A percentile compares a stretch with the other conserved stretches of the same genome.
phyloP scores from a whole-genome alignment of 495 filamentous ascomycete species.

The Tetracladium setigerum region DNA sequence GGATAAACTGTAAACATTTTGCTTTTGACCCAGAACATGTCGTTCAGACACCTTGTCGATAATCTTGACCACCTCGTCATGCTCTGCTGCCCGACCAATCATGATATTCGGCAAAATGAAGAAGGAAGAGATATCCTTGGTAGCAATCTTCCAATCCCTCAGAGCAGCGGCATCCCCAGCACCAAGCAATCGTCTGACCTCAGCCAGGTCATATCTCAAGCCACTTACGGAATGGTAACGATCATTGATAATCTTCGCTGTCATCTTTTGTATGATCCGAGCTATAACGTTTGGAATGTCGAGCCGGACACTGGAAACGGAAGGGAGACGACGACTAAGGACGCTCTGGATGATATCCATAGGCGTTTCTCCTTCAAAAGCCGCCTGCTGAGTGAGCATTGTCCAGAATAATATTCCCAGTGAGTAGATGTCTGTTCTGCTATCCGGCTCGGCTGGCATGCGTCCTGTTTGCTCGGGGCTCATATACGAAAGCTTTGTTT shows the following conservation, averaged over 20 bases:
- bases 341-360: slow-evolving; percentile 87
- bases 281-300: slow-evolving; percentile 77
- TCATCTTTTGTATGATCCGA: slow-evolving; percentile 81
- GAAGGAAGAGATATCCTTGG: slow-evolving; percentile 75
- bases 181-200: slow-evolving; percentile 61
- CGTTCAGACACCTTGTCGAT: slow-evolving; percentile 63
- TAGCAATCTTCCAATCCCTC: slow-evolving; percentile 61
- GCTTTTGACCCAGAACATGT: slow-evolving; percentile 41
- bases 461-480: slow-evolving; percentile 88
- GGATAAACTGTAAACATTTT: slow-evolving; percentile 39
- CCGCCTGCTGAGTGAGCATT: slow-evolving; percentile 67
- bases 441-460: slow-evolving; percentile 82
- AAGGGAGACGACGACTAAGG: slow-evolving; percentile 64
- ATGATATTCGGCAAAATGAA: slow-evolving; percentile 75
- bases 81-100: slow-evolving; percentile 70
- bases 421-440: slow-evolving; percentile 83
- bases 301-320: slow-evolving; percentile 62
- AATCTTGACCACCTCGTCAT: slow-evolving; percentile 56
- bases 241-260: slow-evolving; percentile 73
- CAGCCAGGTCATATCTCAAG: slow-evolving; percentile 64
- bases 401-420: slow-evolving; percentile 82
- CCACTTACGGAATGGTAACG: slow-evolving; percentile 80
- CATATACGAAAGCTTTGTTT: slow-evolving; percentile 80
- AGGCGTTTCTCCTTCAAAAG: slow-evolving; percentile 69
- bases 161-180: slow-evolving; percentile 66